Base-by-base conservation (phyloP, 805 yeast species). In the Kuraishia hungarica region DNA sequence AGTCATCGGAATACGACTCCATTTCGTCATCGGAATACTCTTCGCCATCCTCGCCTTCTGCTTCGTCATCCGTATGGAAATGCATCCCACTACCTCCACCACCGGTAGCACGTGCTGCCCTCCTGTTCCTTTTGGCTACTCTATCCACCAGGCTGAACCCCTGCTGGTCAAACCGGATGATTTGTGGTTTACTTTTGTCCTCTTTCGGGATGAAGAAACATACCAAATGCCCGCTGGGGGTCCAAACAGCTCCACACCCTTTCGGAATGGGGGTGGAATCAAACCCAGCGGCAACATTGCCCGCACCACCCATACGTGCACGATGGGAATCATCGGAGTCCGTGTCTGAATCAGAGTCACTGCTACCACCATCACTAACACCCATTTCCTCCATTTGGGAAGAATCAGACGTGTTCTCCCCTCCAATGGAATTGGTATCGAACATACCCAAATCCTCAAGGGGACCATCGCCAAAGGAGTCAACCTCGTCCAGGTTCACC, bases 211-310 rank as follows among this genome's bases (percentile, higher is more conserved):
- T 79, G 69, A 89, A 90, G 63, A 92, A 92, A 64, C 96, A 89
- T 1, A 92, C 86, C 53, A 92, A 72, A 56, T 82, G 82, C 0
- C 97, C 97, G 2, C 81, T 78, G 13, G 82, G 78, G 0, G 96
- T 77, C 97, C 97, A 92, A 1, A 82, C 74, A 0, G 96, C 97
- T 10, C 97, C 97, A 72, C 97, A 92, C 10, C 91, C 94, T 64
- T 89, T 91, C 0, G 97, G 97, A 15, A 92, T 78, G 0, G 97
- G 97, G 0, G 96, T 89, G 48, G 89, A 84, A 64, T 89, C 96
- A 62, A 83, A 79, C 43, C 43, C 43, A 35, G 43, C 43, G 2
- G 75, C 62, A 1, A 73, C 71, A 19, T 23, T 54, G 13, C 50
- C 53, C 5, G 46, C 51, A 1, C 39, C 50, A n/a, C 60, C 54